Evolutionary conservation across 2,329 filamentous ascomycete genomes (phyloP), one percentile per base, ranked within the genome.

Genomic region (Penicillium sp.): DNA sequence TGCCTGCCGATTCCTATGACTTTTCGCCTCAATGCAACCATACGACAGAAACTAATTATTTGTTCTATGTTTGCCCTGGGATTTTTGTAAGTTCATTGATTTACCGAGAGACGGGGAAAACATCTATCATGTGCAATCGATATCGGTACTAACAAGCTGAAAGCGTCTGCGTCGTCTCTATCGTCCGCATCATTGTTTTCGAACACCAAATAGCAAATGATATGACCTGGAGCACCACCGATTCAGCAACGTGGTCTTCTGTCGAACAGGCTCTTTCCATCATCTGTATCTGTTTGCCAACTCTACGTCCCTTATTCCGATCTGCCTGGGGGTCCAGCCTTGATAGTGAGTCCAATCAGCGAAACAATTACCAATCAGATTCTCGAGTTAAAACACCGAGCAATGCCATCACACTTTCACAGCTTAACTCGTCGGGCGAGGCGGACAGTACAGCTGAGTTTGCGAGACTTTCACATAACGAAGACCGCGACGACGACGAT

Each of bases 201-300:
- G 43, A 57, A 16, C 47, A 49, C 14, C 33, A 26, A n/a, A 47
- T 52, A 16, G 21, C 60, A 6, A 26, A 48, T 2, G 61, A 67
- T 50, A 54, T 55, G 11, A 63, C 63, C 3, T 64, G 60, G 43
- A 59, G 52, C 21, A 62, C 52, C 9, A 47, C 64, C 30, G 28
- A 57, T n/a, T 59, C 66, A 3, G 55, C 65, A 1, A 63, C 55
- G 18, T 68, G 65, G 64, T 68, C 66, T 20, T 66, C 64, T 2
- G 59, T 67, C 49, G 66, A 68, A 47, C 66, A 68, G 38, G 66
- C 66, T 1, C 51, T 65, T n/a, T 65, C 63, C 3, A 66, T 68
- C 14, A 59, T 66, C 20, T 68, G 65, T 40, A 62, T 65, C 14
- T 67, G 66, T 52, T 60, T 68, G 11, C 66, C 66, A 11, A 67